Conservation (phyloP, 495 filamentous ascomycete species). For the Hypoxylon subgilvum region DNA sequence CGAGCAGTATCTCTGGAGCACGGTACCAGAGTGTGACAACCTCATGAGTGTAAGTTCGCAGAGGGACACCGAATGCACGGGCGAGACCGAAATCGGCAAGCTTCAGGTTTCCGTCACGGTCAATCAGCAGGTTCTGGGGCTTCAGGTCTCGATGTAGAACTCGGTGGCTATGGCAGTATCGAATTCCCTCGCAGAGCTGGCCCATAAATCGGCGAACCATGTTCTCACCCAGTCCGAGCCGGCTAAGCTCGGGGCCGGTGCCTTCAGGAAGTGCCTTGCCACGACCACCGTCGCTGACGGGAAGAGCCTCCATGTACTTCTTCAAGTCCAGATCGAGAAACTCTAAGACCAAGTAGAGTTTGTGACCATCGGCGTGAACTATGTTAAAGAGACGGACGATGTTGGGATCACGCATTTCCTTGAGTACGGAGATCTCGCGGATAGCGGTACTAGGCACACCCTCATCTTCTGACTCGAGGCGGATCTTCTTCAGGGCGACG, state of each 20-base stretch:
- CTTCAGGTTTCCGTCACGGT: slow-evolving; percentile 94
- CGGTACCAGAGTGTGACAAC: slow-evolving; percentile 99
- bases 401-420: slow-evolving; percentile 96
- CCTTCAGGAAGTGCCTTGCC: slow-evolving; percentile 89
- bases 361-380: slow-evolving; percentile 94
- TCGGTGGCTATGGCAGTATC: slow-evolving; percentile 95
- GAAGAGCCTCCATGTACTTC: slow-evolving; percentile 98
- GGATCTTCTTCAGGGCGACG: slow-evolving; percentile 97
- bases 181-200: slow-evolving; percentile 87
- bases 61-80: slow-evolving; percentile 92
- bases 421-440: slow-evolving; percentile 93
- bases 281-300: slow-evolving; percentile 84
- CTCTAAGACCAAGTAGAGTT: slow-evolving; percentile 93
- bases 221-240: slow-evolving; percentile 79
- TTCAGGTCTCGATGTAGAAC: slow-evolving; percentile 96
- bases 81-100: slow-evolving; percentile 97
- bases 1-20: slow-evolving; percentile 95
- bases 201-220: slow-evolving; percentile 99
- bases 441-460: slow-evolving; percentile 96
- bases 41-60: slow-evolving; percentile 98
- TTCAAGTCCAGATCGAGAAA: slow-evolving; percentile 94
- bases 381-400: slow-evolving; percentile 93
- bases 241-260: slow-evolving; percentile 65
- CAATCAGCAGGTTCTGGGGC: slow-evolving; percentile 95
- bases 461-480: slow-evolving; percentile 95